These are phyloP conservation scores for Pisolithus microcarpus DNA, from an alignment of 768 basidiomycete species.

Conservation along the genomic window DNA sequence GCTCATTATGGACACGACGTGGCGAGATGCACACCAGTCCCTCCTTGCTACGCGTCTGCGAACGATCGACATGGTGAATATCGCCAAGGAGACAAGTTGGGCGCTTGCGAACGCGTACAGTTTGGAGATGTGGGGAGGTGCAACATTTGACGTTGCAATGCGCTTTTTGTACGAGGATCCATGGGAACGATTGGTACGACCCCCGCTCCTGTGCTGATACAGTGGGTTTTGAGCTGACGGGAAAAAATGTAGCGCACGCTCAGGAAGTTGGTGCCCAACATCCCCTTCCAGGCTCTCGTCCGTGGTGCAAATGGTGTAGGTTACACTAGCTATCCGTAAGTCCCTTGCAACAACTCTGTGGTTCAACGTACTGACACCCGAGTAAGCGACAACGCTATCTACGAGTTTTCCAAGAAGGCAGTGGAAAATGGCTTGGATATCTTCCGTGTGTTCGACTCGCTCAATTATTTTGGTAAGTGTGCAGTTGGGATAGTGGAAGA, in stretches of 20 bases:
- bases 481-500: not conserved
- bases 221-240: constrained; percentile 6
- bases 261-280: constrained; percentile 94
- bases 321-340: constrained; percentile 95
- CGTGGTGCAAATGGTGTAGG: constrained; percentile 99
- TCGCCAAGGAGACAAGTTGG: constrained; percentile 95
- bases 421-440: constrained; percentile 99
- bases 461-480: constrained; percentile 90
- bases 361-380: constrained; percentile 4
- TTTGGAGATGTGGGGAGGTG: constrained; percentile 98
- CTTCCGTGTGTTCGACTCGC: constrained; percentile 97
- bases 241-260: constrained; percentile 59
- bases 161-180: constrained; percentile 99
- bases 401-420: constrained; percentile 98
- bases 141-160: constrained; percentile 99
- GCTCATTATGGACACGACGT: constrained; percentile 97
- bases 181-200: constrained; percentile 88
- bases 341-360: constrained; percentile 4
- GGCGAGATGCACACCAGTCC: constrained; percentile 99
- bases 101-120: constrained; percentile 94
- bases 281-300: constrained; percentile 96
- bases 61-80: constrained; percentile 96
- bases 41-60: constrained; percentile 93
- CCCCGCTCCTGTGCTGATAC: not conserved
- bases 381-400: constrained; percentile 90